Percentiles rank a stretch among this genome's conserved stretches.
Evolutionary conservation across 164 flowering plant genomes (phyloP).

Genomic region (Malania oleifera): DNA sequence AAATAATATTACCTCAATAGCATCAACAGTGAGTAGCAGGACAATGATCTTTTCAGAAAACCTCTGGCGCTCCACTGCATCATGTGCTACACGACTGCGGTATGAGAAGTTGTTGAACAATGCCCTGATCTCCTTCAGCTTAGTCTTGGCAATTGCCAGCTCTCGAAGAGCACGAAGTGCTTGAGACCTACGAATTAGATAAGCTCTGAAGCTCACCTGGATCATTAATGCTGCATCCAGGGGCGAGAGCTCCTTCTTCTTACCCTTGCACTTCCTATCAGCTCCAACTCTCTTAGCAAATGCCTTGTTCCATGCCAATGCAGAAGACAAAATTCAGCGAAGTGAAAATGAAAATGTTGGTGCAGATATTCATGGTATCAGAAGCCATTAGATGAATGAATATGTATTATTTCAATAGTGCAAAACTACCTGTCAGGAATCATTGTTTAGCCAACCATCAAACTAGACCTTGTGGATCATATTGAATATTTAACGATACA

Average conservation of each 20-base stretch:
- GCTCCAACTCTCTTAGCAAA: conserved; percentile 59
- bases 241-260: conserved; percentile 72
- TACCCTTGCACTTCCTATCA: conserved; percentile 46
- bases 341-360: neutral
- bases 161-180: conserved; percentile 78
- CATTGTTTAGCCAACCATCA: no score
- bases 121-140: conserved; percentile 80
- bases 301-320: conserved; percentile 36
- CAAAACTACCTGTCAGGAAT: neutral
- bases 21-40: conserved; percentile 86
- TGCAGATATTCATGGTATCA: neutral
- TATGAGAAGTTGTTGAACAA: conserved; percentile 74
- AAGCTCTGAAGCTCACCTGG: conserved; percentile 68
- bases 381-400: no score
- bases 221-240: conserved; percentile 85
- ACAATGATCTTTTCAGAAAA: conserved; percentile 89
- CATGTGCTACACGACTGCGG: conserved; percentile 50
- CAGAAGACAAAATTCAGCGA: neutral
- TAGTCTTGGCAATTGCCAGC: conserved; percentile 76
- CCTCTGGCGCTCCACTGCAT: conserved; percentile 82
- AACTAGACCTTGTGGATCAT: no score
- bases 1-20: conserved; percentile 59
- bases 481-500: no score
- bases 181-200: conserved; percentile 75
- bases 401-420: no score